phyloP scores from a whole-genome alignment of 495 filamentous ascomycete genomes.

The Annulohypoxylon moriforme region DNA sequence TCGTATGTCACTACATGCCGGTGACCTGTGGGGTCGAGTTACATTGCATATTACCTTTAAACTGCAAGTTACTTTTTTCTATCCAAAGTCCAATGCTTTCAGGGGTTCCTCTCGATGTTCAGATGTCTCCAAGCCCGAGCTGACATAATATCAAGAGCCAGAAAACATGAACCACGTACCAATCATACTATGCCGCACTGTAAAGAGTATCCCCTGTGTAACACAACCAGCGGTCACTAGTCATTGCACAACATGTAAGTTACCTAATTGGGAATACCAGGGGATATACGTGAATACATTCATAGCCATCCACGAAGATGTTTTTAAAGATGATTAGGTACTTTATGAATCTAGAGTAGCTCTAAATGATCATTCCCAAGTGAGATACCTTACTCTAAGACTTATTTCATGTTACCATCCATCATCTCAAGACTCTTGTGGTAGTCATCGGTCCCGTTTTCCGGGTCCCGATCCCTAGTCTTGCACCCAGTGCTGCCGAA shows the following conservation, averaged over 20 bases:
- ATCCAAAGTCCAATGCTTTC: not conserved
- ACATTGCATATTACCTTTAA: not conserved
- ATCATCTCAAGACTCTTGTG: conserved; percentile 54
- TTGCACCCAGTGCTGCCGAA: conserved; percentile 47
- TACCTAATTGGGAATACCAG: no score
- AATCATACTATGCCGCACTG: no score
- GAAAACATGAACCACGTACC: no score
- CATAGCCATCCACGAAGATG: no score
- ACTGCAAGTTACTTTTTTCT: not conserved
- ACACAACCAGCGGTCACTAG: no score
- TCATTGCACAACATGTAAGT: no score
- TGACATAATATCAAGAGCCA: not conserved
- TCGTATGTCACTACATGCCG: not conserved
- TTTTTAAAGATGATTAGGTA: no score
- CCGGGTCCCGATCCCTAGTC: conserved; percentile 49
- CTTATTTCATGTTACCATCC: conserved; percentile 20
- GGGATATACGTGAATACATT: no score
- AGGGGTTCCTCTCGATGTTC: not conserved
- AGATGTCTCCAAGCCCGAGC: not conserved
- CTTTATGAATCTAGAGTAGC: no score
- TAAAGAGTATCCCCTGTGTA: no score
- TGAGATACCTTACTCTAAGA: not conserved
- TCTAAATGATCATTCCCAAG: not conserved
- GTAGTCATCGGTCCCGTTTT: conserved; percentile 50
- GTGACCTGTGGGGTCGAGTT: not conserved